Percentiles rank a stretch among this genome's conserved stretches.
Evolutionary conservation across 2,329 filamentous ascomycete species (phyloP).

Genomic region (Aspergillus udagawae): DNA sequence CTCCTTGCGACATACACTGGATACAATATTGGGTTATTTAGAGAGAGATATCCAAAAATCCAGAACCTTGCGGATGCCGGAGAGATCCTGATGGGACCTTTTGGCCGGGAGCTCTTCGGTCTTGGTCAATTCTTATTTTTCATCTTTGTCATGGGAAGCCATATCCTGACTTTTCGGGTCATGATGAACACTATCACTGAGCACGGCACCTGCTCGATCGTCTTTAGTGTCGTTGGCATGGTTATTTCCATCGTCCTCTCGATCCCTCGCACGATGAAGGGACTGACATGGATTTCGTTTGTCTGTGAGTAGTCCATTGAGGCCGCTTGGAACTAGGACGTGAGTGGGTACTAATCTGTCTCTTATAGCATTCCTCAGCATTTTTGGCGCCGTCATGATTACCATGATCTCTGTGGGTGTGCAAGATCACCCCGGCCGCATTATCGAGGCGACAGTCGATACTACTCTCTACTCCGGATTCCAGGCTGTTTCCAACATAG

Average conservation of each 20-base stretch:
- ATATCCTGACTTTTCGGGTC: slow-evolving; percentile 65
- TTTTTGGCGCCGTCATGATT: slow-evolving; percentile 60
- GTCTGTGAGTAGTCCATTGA: slow-evolving; percentile 40
- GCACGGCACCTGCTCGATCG: slow-evolving; percentile 59
- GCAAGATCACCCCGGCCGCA: slow-evolving; percentile 35
- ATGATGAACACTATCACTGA: slow-evolving; percentile 63
- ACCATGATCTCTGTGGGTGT: slow-evolving; percentile 65
- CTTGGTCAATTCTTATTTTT: slow-evolving; percentile 60
- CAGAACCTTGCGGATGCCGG: slow-evolving; percentile 66
- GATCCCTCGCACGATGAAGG: slow-evolving; percentile 59
- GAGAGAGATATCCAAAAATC: slow-evolving; percentile 54
- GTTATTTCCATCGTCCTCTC: slow-evolving; percentile 56
- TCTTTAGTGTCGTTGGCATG: slow-evolving; percentile 57
- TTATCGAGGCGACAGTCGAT: slow-evolving; percentile 35
- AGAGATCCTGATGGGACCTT: slow-evolving; percentile 55
- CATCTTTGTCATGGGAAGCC: slow-evolving; percentile 65
- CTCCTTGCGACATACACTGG: slow-evolving; percentile 56
- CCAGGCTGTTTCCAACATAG: slow-evolving; percentile 61
- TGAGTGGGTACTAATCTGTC: neutral
- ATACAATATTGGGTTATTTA: slow-evolving; percentile 57
- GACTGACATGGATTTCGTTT: slow-evolving; percentile 59
- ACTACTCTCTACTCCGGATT: slow-evolving; percentile 53
- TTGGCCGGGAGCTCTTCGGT: slow-evolving; percentile 61
- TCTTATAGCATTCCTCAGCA: slow-evolving; percentile 55
- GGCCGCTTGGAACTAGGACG: neutral